Evolutionary conservation across 2,329 filamentous ascomycete genomes (phyloP), one percentile per base, ranked within the genome.

Genomic region (Colletotrichum gigasporum): DNA sequence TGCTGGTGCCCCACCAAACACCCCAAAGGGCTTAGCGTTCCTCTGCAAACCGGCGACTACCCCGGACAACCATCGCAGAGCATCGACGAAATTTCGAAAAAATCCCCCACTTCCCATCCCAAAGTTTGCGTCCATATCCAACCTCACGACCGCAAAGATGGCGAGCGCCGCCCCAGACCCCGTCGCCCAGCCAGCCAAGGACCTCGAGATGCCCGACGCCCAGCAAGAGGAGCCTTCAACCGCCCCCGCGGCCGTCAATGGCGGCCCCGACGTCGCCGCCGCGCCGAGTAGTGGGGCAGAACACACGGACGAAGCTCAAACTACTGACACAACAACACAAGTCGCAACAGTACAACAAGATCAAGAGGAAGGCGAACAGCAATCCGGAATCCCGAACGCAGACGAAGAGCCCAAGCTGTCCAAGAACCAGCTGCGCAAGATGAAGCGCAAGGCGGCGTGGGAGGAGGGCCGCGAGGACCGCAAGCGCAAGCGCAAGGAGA

Each of bases 361-460:
- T 8, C 41, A 41, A 30, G 32, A 47, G 24, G 20, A 50, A 18
- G 41, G 42, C 41, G 42, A 41, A 10, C 37, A 42, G 2, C 41
- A 42, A 16, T 30, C 53, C 11, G 26, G 28, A 4, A 44, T 7
- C 14, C 30, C 41, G 11, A 41, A 30, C 16, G 42, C 28, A n/a
- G n/a, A 34, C 20, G 65, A 48, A 11, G 44, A 63, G 24, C 37
- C 60, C 41, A 67, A 68, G 24, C 67, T 97, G 53, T 97, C 95
- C 16, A 98, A 98, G 73, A 96, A 90, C 72, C 91, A 95, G 70
- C 81, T 91, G 65, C 97, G 97, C 78, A 95, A 93, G 73, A 81
- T 93, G 54, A 88, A 86, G 65, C 89, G 88, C 58, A 84, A 88
- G 67, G 84, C 92, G 73, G 82, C 87, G 74, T 97, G 92, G 91